Evolutionary conservation across 257 asterid species (phyloP), one percentile per base, ranked within the genome.

Genomic region (Phtheirospermum japonicum): DNA sequence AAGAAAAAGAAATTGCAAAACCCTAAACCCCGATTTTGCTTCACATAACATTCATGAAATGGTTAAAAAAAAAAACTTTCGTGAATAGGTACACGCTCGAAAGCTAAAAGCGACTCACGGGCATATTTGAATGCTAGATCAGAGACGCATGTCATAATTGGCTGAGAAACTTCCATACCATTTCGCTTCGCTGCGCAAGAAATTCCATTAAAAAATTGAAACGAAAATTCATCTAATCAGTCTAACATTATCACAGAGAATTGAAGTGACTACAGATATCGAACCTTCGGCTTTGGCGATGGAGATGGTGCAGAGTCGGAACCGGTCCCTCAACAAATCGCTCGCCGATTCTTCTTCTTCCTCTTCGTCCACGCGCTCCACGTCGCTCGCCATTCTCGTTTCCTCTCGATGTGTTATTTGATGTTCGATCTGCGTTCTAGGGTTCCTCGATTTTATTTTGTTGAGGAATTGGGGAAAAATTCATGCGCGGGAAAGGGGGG

Each of bases 51-150:
- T 48, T 28, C 32, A 9, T 16, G 10, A n/a, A n/a, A n/a, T n/a
- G n/a, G n/a, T n/a, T n/a, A n/a, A n/a, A n/a, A n/a, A n/a, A n/a
- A n/a, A n/a, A n/a, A 33, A 19, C 59, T 33, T 48, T 28, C 32
- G 4, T 16, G 10, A n/a, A 2, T 10, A 61, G 7, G 0, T 31
- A 31, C 43, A 57, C 5, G 18, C 5, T 31, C 51, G 52, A 39
- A 23, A 70, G 60, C 58, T 52, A 43, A 50, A 17, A 50, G 42
- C 55, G 59, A 1, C 8, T 65, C 80, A 85, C 97, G 92, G 10
- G 95, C 82, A 65, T 73, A 89, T 82, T 87, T 93, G 79, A 86
- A 93, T 71, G 96, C 96, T 71, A 89, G 71, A 74, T 89, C 91
- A 32, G 96, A 85, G 63, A 93, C 36, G 53, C 96, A 93, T 6